phyloP scores from a whole-genome alignment of 2,329 filamentous ascomycete species.

The Talaromyces sp. region DNA sequence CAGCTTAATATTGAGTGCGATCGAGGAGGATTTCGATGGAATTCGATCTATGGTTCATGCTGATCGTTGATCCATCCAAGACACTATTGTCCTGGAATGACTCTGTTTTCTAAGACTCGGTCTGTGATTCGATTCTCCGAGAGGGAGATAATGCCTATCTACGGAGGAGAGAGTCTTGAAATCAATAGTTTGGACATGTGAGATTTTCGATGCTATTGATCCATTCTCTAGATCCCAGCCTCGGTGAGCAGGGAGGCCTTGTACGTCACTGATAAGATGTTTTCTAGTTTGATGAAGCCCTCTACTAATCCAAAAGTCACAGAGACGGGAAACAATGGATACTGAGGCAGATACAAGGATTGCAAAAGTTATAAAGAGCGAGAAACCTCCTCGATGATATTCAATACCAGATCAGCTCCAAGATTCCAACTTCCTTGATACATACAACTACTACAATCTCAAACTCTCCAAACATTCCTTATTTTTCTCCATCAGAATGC shows the following conservation, averaged over 20 bases:
- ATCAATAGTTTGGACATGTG: slow-evolving; percentile 8
- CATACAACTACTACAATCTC: too few species aligned
- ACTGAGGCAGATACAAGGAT: too few species aligned
- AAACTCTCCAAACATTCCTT: too few species aligned
- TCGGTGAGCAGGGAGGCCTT: background rate
- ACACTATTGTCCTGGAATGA: background rate
- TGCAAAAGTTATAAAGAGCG: background rate
- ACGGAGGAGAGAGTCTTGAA: slow-evolving; percentile 15
- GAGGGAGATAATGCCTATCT: slow-evolving; percentile 14
- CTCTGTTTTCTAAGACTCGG: background rate
- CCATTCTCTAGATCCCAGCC: background rate
- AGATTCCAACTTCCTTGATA: too few species aligned
- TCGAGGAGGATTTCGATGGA: background rate
- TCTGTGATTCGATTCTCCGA: too few species aligned
- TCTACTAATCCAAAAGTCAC: too few species aligned
- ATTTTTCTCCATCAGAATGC: slow-evolving; percentile 25
- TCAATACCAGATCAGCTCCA: background rate
- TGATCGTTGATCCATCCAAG: background rate
- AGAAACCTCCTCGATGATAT: background rate
- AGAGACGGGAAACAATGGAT: too few species aligned
- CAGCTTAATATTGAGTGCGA: background rate
- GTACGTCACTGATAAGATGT: background rate
- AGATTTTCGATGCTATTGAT: background rate
- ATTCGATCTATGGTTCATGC: slow-evolving; percentile 1
- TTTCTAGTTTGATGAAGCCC: background rate